Conservation (phyloP, 768 basidiomycete genomes). For the Leucosporidium yakuticum region DNA sequence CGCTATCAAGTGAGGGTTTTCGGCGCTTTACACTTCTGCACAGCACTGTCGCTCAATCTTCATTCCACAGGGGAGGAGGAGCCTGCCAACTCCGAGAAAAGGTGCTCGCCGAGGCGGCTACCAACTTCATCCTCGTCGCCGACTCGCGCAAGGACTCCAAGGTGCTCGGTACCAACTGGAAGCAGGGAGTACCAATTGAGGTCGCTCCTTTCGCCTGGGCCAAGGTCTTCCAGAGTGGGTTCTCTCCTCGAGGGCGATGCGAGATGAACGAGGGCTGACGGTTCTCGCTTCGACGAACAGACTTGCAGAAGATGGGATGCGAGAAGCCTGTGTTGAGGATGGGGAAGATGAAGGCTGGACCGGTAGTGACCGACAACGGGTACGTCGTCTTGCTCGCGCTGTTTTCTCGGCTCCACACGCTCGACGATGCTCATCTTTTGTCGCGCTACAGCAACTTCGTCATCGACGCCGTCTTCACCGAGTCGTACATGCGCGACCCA, state of each 20-base stretch:
- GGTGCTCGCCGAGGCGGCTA: conserved; percentile 91
- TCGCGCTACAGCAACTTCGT: conserved; percentile 62
- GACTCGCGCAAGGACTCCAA: conserved; percentile 82
- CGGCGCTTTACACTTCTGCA: not conserved
- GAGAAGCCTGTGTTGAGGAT: conserved; percentile 71
- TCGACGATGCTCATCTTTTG: not conserved
- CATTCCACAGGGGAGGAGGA: conserved; percentile 61
- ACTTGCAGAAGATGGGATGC: conserved; percentile 40
- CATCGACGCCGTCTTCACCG: conserved; percentile 87
- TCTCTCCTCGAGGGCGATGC: conserved; percentile 14
- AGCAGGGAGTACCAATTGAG: conserved; percentile 87
- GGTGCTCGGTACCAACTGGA: conserved; percentile 48
- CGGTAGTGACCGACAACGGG: conserved; percentile 93
- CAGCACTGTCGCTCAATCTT: not conserved
- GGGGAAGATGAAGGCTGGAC: conserved; percentile 82
- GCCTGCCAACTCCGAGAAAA: conserved; percentile 96
- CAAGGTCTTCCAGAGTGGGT: conserved; percentile 60
- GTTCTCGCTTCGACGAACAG: not conserved
- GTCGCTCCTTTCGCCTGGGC: conserved; percentile 95
- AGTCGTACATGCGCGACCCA: conserved; percentile 52
- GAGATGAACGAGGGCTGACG: conserved; percentile 46
- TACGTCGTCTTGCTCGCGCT: not conserved
- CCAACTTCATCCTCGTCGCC: conserved; percentile 85
- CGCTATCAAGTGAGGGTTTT: conserved; percentile 70
- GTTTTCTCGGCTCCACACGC: not conserved